Percentiles rank a stretch among this genome's conserved stretches.
These are phyloP conservation scores for Pseudozyma sp. DNA, from an alignment of 1,284 basidiomycete genomes.

Conservation along the genomic window DNA sequence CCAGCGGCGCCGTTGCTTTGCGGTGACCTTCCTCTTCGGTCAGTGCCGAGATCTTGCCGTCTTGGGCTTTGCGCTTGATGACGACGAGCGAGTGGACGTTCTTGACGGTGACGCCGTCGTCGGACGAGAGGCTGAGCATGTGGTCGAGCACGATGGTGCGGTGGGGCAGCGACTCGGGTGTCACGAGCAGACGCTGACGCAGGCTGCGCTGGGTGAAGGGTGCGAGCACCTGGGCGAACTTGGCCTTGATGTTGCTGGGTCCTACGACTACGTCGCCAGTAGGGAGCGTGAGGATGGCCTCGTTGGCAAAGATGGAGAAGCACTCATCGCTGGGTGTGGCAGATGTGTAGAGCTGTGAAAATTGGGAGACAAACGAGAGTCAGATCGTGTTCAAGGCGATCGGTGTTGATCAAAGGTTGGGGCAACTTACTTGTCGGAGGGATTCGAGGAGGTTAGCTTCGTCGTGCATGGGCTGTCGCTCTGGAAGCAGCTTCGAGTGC, in stretches of 20 bases:
- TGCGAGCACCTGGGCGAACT: slow-evolving; percentile 42
- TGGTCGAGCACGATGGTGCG: slow-evolving; percentile 64
- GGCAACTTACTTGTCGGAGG: slow-evolving; percentile 49
- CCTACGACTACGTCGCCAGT: slow-evolving; percentile 64
- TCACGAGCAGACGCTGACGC: slow-evolving; percentile 60
- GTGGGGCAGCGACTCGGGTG: slow-evolving; percentile 61
- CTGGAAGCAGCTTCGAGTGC: slow-evolving; percentile 65
- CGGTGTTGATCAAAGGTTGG: background rate
- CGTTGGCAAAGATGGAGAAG: slow-evolving; percentile 56
- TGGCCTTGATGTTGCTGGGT: slow-evolving; percentile 38
- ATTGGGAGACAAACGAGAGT: background rate
- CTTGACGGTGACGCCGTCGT: slow-evolving; percentile 28
- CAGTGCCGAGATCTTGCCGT: slow-evolving; percentile 61
- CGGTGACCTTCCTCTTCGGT: slow-evolving; percentile 66
- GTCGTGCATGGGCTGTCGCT: slow-evolving; percentile 53
- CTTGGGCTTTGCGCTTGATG: slow-evolving; percentile 59
- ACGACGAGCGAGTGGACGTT: slow-evolving; percentile 61
- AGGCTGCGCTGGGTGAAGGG: slow-evolving; percentile 36
- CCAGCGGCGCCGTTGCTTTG: slow-evolving; percentile 63
- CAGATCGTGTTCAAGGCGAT: slow-evolving; percentile 1
- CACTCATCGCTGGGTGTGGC: slow-evolving; percentile 28
- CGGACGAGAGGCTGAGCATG: slow-evolving; percentile 39
- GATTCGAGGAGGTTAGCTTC: slow-evolving; percentile 57
- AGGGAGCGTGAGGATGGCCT: slow-evolving; percentile 63
- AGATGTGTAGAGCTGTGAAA: slow-evolving; percentile 52